A percentile compares a stretch with the other conserved stretches of the same genome.
phyloP scores from a whole-genome alignment of 1,139 yeast genomes.

The Pneumocystis canis region DNA sequence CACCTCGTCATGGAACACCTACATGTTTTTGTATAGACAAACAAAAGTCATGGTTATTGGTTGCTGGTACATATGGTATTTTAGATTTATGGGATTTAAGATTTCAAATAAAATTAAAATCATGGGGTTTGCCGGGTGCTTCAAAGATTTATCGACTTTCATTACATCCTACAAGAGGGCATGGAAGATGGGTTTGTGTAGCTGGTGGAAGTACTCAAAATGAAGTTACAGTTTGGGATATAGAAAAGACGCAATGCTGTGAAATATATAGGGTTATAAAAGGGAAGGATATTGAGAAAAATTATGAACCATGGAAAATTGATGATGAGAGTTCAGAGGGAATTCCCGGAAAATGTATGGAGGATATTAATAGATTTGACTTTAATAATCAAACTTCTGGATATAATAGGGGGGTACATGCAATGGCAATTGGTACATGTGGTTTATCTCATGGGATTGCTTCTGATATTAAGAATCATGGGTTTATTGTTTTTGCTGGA shows the following conservation, averaged over 20 bases:
- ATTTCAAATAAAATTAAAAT: conserved; percentile 43
- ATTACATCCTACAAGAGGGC: conserved; percentile 30
- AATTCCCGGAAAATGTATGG: conserved; percentile 13
- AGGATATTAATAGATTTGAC: conserved; percentile 5
- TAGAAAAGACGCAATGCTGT: conserved; percentile 48
- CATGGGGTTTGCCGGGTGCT: conserved; percentile 43
- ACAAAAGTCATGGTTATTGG: conserved; percentile 43
- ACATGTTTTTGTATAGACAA: conserved; percentile 46
- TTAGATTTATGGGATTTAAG: conserved; percentile 72
- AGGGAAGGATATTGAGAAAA: conserved; percentile 9
- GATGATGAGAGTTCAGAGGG: conserved; percentile 17
- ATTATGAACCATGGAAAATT: conserved; percentile 13
- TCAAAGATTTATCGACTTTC: conserved; percentile 35
- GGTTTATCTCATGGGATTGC: conserved; percentile 1
- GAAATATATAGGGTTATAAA: conserved; percentile 29
- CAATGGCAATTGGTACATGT: conserved; percentile 1
- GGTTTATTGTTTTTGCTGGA: conserved; percentile 28
- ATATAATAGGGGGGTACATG: not conserved
- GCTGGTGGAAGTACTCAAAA: conserved; percentile 49
- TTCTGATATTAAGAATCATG: conserved; percentile 8
- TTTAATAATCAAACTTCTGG: not conserved
- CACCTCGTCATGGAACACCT: conserved; percentile 50
- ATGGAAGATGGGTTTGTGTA: conserved; percentile 35
- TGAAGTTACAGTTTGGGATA: conserved; percentile 63
- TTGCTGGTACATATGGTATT: conserved; percentile 64